Conservation (phyloP, 2,329 filamentous ascomycete genomes). For the Colletotrichum euphorbiae region DNA sequence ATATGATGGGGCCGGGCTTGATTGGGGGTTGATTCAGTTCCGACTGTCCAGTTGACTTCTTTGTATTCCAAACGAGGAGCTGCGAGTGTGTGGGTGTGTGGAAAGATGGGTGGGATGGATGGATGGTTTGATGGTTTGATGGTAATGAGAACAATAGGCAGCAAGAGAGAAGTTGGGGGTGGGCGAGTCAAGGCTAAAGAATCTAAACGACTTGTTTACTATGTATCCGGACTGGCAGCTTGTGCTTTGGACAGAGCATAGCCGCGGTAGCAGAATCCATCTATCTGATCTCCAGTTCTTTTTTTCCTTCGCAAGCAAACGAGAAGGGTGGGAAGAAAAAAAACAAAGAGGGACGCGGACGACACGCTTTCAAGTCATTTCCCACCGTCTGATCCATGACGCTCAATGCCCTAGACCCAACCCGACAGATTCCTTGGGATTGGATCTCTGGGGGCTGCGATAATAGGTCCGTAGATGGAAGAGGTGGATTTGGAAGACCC, state of each 20-base stretch:
- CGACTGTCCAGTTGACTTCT: constrained; percentile 33
- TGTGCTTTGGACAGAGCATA: constrained; percentile 25
- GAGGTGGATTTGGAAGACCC: constrained; percentile 27
- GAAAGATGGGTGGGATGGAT: constrained; percentile 28
- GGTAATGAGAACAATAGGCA: neutral
- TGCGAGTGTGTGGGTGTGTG: constrained; percentile 20
- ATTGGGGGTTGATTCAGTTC: constrained; percentile 16
- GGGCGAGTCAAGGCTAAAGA: constrained; percentile 33
- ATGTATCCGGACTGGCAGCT: neutral
- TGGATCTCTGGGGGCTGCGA: constrained; percentile 24
- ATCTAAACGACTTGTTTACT: constrained; percentile 12
- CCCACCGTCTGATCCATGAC: constrained; percentile 35
- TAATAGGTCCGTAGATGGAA: constrained; percentile 37
- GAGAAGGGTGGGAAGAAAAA: no score
- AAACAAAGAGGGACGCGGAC: constrained; percentile 30
- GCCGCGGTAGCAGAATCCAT: constrained; percentile 36
- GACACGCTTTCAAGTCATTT: constrained; percentile 30
- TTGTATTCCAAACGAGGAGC: constrained; percentile 27
- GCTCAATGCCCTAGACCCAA: constrained; percentile 27
- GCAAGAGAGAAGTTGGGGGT: neutral
- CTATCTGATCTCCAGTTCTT: constrained; percentile 36
- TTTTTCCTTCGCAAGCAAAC: neutral
- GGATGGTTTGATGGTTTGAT: constrained; percentile 1
- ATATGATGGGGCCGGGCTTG: constrained; percentile 38
- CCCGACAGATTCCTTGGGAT: constrained; percentile 18